Base-by-base conservation (phyloP, 2,329 filamentous ascomycete species). In the Chaetomiaceae sp. region DNA sequence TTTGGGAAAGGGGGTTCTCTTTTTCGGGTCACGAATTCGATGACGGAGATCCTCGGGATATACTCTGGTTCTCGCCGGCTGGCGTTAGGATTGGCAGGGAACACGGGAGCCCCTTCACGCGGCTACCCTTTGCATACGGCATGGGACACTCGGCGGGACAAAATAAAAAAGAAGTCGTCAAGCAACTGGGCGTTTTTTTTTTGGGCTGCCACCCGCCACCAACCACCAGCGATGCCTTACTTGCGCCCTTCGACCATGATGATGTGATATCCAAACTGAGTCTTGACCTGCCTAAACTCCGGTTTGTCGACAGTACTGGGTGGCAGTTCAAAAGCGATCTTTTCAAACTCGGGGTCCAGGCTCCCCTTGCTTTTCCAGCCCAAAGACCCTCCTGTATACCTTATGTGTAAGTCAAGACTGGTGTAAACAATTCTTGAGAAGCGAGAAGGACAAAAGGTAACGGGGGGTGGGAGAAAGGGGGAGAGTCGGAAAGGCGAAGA, bases 211-310 rank as follows among this genome's bases (percentile, higher is more conserved):
- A 41, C 23, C 9, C 17, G 2, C 30, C 30, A 33, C 35, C 16
- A 19, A 1, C 23, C 1, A 40, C 20, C 44, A n/a, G n/a, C n/a
- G n/a, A n/a, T n/a, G n/a, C n/a, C n/a, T n/a, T 55, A 79, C 65
- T 78, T 78, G 59, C 77, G 70, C 43, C 74, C 78, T 60, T 82
- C 78, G 5, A 90, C 86, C 82, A 90, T 89, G 58, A 91, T 81
- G 57, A 91, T 82, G 66, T 91, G 87, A 71, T 90, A 90, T 1
- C 87, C 87, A 68, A 87, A 85, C 1, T 73, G 75, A 1, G 87
- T 90, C 74, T 87, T 89, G 19, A 76, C 83, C 70, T 89, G 84
- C 1, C 73, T 86, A 63, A 79, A 77, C 63, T 82, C 84, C 2
- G 86, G 84, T 52, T 70, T 82, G 12, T 66, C 72, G 12, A 81